Conservation (phyloP, 2,329 filamentous ascomycete genomes). For the Exophiala viscosa region DNA sequence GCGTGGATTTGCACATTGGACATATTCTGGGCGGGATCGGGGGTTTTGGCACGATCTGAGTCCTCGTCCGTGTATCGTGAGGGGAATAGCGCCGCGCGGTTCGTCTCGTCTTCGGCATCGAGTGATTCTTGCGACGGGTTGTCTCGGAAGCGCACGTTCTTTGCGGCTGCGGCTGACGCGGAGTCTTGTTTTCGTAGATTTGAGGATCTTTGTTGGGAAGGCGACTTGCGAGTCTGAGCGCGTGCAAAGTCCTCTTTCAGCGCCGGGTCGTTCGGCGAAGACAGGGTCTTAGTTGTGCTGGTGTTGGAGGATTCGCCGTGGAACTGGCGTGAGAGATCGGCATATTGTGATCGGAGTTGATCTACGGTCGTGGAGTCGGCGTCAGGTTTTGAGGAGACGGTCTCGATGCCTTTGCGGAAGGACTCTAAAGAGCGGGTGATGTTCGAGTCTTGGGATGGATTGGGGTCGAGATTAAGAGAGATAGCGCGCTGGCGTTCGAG, state of each 20-base stretch:
- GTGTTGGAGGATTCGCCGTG: conserved; percentile 57
- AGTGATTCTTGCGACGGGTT: conserved; percentile 44
- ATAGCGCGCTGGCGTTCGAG: conserved; percentile 86
- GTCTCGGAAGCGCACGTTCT: conserved; percentile 85
- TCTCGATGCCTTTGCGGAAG: conserved; percentile 72
- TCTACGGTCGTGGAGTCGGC: conserved; percentile 38
- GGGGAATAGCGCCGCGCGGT: conserved; percentile 59
- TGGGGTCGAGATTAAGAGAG: conserved; percentile 71
- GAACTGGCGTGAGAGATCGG: conserved; percentile 77
- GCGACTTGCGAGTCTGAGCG: conserved; percentile 43
- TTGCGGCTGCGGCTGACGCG: conserved; percentile 44
- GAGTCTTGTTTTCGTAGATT: conserved; percentile 28
- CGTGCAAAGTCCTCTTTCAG: conserved; percentile 63
- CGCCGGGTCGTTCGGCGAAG: conserved; percentile 60
- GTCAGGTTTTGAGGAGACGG: conserved; percentile 51
- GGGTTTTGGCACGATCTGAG: conserved; percentile 50
- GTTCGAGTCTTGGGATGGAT: conserved; percentile 74
- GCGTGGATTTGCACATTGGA: conserved; percentile 81
- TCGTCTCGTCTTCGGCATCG: conserved; percentile 48
- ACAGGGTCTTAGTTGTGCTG: conserved; percentile 48
- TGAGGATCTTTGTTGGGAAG: conserved; percentile 27
- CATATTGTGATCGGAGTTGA: conserved; percentile 68
- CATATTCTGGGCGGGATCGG: conserved; percentile 60
- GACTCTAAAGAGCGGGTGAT: conserved; percentile 86
- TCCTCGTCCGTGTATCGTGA: conserved; percentile 43